phyloP scores from a whole-genome alignment of 2,329 filamentous ascomycete species.

The Claviceps capensis region DNA sequence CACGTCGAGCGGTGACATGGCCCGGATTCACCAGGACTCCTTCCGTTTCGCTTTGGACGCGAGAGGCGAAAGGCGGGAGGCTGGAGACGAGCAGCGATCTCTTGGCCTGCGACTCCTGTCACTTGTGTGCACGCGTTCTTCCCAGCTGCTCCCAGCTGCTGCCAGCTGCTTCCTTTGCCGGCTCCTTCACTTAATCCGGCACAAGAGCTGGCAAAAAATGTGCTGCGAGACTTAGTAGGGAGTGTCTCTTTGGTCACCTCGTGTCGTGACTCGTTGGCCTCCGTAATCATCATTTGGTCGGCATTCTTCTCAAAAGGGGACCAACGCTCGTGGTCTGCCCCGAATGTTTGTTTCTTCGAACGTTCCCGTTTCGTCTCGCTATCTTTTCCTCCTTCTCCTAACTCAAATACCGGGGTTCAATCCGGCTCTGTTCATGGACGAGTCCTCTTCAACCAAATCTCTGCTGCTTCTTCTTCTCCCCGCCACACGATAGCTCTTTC shows the following conservation, averaged over 20 bases:
- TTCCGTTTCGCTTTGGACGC: constrained; percentile 4
- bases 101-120: background rate
- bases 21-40: constrained; percentile 3
- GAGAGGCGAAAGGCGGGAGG: background rate
- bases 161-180: background rate
- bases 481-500: background rate
- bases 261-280: background rate
- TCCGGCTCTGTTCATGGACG: background rate
- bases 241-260: constrained; percentile 2
- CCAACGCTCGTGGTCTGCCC: constrained; percentile 3
- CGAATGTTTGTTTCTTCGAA: constrained; percentile 5
- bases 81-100: constrained; percentile 2
- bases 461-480: background rate
- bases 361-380: background rate
- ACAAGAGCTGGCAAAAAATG: constrained; percentile 2
- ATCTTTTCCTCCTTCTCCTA: background rate
- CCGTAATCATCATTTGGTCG: constrained; percentile 1
- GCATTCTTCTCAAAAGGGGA: constrained; percentile 6
- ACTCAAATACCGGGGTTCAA: background rate
- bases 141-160: background rate
- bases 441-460: background rate
- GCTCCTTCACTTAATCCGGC: background rate
- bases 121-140: too few species aligned
- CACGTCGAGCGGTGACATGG: constrained; percentile 5
- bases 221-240: constrained; percentile 1